Base-by-base conservation (phyloP, 1,284 basidiomycete genomes). In the Amylostereum areolatum region DNA sequence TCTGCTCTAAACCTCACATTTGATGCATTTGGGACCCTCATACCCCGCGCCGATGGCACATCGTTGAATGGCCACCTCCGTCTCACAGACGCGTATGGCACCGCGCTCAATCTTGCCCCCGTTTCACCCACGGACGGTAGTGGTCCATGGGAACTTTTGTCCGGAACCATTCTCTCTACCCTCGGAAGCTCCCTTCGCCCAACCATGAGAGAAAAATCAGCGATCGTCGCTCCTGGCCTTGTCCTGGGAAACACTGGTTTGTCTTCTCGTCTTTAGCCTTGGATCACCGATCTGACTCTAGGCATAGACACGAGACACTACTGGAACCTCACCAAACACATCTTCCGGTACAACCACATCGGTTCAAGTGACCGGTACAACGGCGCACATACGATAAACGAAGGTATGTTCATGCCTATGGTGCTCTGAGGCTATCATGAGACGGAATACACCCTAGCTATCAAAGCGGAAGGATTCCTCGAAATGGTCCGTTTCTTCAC, bases 301-400 rank as follows among this genome's bases (percentile, higher is more conserved):
- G 27, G 12, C 24, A 30, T 52, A 70, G 78, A 81, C 56, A 80
- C 78, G 3, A 69, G 71, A 46, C 69, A 66, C 53, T 79, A 77
- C 59, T 79, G 77, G 77, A 60, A 69, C 30, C 57, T 81, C 6
- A 72, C 76, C 3, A 53, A 58, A 31, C 66, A 77, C 54, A 78
- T 82, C 52, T 82, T 78, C 66, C 72, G 80, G 5, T 81, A 78
- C 60, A 66, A 59, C 35, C 71, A 73, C 56, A 55, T 52, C 31
- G 60, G 54, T 32, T 50, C 42, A 47, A 35, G 37, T 31, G 65
- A 65, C 49, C 55, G 57, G 11, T 53, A 64, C 58, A 65, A 66
- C 35, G 72, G 72, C 5, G 66, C 79, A 9, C 83, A 85, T 59
- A 82, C 82, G 0, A 32, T 47, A 9, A 51, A 51, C 18, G 50